Evolutionary conservation across 129 eudicot genomes (phyloP), one percentile per base, ranked within the genome.

Genomic region (Artemisia tridentata): DNA sequence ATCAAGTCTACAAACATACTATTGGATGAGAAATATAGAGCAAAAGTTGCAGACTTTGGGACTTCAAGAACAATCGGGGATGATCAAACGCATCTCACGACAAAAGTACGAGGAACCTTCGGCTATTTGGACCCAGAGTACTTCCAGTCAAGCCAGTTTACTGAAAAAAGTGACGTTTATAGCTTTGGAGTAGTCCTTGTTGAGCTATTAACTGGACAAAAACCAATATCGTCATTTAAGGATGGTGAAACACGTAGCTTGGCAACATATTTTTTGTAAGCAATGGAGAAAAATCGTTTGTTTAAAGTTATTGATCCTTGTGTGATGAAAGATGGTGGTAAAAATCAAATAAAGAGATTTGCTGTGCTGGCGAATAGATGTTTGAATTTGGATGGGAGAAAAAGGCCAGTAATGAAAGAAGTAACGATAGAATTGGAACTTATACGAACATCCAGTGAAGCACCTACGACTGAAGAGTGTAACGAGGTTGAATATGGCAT

Each of bases 121-220:
- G 80, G 80, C 14, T 76, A 76, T 21, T 45, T 76, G 57, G 80
- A 76, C 51, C 80, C 80, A 0, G 79, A 74, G 45, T 38, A 38
- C 45, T 38, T 38, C 45, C 45, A 38, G 45, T 38, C 45, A 38
- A 38, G 45, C 45, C 45, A 38, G 45, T 38, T 38, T 38, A 38
- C 45, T 7, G 45, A 38, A 38, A 38, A 38, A 7, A 38, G 79
- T 65, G 63, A 48, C 56, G 51, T 56, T 46, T 74, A 74, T 16
- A 74, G 79, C 71, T 74, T 65, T 65, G 79, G 79, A 65, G 79
- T 75, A 25, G 79, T 75, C 67, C 79, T 75, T 57, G 68, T 61
- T 1, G 71, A 68, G 71, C 80, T 77, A 47, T 51, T 77, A 68
- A 77, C 80, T 1, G 80, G 80, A 51, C 20, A 58, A 50, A 69